phyloP scores from a whole-genome alignment of 73 alveolate genomes.

The Paramecium pentaurelia region DNA sequence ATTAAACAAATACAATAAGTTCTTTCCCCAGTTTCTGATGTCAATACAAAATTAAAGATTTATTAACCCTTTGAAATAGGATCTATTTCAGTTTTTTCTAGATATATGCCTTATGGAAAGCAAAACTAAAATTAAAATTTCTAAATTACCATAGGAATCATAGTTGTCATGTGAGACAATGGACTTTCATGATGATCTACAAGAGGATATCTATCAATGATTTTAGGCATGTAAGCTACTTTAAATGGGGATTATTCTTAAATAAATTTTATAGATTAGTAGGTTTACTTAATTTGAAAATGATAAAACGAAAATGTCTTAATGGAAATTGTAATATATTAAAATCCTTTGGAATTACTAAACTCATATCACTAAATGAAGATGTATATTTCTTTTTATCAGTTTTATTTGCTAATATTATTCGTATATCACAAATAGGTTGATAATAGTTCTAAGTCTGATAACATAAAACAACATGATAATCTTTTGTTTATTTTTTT shows the following conservation, averaged over 20 bases:
- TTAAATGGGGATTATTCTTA: slow-evolving; percentile 20
- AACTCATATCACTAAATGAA: neutral
- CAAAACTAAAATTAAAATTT: neutral
- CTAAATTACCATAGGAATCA: slow-evolving; percentile 4
- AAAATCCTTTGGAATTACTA: neutral
- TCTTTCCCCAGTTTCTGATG: slow-evolving; percentile 26
- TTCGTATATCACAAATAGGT: neutral
- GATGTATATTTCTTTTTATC: neutral
- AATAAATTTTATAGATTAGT: neutral
- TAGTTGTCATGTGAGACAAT: neutral
- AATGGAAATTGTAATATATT: neutral
- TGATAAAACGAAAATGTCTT: neutral
- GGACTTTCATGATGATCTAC: neutral
- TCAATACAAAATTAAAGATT: neutral
- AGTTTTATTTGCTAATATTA: neutral
- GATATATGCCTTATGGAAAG: neutral
- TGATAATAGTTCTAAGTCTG: neutral
- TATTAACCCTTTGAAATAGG: neutral
- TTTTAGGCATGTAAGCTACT: neutral
- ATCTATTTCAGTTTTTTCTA: neutral
- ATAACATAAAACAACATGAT: neutral
- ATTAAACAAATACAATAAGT: slow-evolving; percentile 29
- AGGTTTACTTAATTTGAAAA: neutral
- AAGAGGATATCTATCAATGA: slow-evolving; percentile 9
- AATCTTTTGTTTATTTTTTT: neutral